Base-by-base conservation (phyloP, 2,329 filamentous ascomycete genomes). In the Fusarium cyanostomum region DNA sequence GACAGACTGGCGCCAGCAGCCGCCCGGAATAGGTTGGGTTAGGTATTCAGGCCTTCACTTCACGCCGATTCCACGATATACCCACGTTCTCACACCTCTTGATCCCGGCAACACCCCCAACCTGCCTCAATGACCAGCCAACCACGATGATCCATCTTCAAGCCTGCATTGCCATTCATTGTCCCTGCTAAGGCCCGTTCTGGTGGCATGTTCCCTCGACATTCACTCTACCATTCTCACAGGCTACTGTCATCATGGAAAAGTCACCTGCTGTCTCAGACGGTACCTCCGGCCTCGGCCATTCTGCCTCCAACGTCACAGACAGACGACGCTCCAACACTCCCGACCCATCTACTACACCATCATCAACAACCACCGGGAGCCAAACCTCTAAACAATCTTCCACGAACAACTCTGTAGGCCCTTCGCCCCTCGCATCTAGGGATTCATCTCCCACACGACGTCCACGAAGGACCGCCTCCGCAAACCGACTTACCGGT, bases 381-480 rank as follows among this genome's bases (percentile, higher is more conserved):
- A 64, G 66, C 52, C 74, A 75, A 52, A 71, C 67, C 39, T 75
- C 76, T 30, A 78, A 71, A 63, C 73, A 73, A 43, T 77, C 77
- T 5, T 78, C 77, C 21, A 70, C 74, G 37, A 74, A 69, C 56
- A 77, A 71, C 67, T 79, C 78, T 34, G 65, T 70, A 58, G 71
- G 65, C 18, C 72, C 74, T 15, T 79, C 79, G 41, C 77, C 78
- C 39, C 67, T 73, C 45, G 72, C 72, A 33, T 80, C 78, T 13
- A 77, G 83, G 68, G 82, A 85, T 53, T 72, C 80, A 15, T 85
- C 83, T 11, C 82, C 82, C 13, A 76, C 75, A 44, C 75, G 81
- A 46, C 77, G 78, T 27, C 67, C 68, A 33, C 73, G 69, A 67
- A 77, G 73, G 69, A 72, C 75, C 33, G 69, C 75, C 15, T 77